Evolutionary conservation across 23 red algal genomes (phyloP).

Genomic region (Cyanidium caldarium): DNA sequence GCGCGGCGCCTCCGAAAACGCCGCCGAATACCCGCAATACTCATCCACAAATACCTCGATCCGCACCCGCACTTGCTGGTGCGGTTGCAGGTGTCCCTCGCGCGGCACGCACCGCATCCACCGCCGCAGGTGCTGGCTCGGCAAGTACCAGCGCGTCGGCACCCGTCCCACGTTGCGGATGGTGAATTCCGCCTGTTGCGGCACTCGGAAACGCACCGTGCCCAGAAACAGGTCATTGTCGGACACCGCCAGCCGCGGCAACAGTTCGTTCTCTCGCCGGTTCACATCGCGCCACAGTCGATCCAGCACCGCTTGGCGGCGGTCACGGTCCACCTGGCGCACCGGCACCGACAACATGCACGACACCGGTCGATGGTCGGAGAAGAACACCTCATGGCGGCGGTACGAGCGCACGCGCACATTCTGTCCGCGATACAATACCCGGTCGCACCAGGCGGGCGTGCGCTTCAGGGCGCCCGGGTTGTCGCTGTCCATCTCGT

Average conservation of each 20-base stretch:
- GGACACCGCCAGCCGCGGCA: conserved; percentile 5
- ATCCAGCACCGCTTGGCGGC: conserved; percentile 1
- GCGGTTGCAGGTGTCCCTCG: conserved; percentile 4
- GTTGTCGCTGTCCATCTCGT: conserved; percentile 31
- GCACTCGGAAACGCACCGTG: conserved; percentile 5
- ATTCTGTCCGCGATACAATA: conserved; percentile 33
- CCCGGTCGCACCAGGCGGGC: conserved; percentile 73
- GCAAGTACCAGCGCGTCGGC: conserved; percentile 5
- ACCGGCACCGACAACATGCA: conserved; percentile 35
- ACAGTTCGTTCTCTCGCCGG: conserved; percentile 13
- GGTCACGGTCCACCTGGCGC: conserved; percentile 8
- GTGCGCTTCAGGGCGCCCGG: conserved; percentile 34
- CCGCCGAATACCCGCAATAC: conserved; percentile 9
- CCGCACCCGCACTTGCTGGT: background rate
- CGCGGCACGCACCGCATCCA: conserved; percentile 10
- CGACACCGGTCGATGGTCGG: conserved; percentile 80
- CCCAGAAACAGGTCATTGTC: conserved; percentile 6
- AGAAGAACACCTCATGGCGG: conserved; percentile 59
- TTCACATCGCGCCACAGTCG: conserved; percentile 9
- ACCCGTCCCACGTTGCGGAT: conserved; percentile 15
- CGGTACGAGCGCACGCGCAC: conserved; percentile 33
- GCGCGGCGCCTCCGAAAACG: background rate
- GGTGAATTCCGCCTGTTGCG: background rate
- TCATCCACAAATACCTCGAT: conserved; percentile 12
- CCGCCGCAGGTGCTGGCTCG: background rate